Percentiles rank a stretch among this genome's conserved stretches.
Conservation (phyloP, 2,329 filamentous ascomycete species). For the Acrocalymma vagum region DNA sequence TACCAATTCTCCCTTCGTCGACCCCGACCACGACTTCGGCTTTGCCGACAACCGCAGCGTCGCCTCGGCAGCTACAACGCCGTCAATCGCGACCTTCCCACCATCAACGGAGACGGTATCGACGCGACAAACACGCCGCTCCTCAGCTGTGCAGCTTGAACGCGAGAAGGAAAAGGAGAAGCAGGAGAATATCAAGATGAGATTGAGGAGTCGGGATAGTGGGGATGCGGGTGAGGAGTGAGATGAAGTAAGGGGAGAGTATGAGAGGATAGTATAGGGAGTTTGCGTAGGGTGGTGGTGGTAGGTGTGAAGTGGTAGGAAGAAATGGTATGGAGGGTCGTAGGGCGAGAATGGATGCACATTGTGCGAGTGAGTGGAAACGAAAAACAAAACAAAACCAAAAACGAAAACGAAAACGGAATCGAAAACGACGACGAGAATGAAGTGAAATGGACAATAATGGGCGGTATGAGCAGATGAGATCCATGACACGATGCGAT, state of each 20-base stretch:
- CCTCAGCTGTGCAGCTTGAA: constrained; percentile 4
- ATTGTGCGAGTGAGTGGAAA: too few relatives aligned
- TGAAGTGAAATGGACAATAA: too few relatives aligned
- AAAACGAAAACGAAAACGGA: too few relatives aligned
- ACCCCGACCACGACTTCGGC: too few relatives aligned
- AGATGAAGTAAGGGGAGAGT: background rate
- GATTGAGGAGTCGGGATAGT: constrained; percentile 16
- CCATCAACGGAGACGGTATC: too few relatives aligned
- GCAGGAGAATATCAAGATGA: constrained; percentile 18
- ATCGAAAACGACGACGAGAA: too few relatives aligned
- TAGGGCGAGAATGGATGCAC: too few relatives aligned
- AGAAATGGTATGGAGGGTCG: background rate
- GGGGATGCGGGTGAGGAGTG: constrained; percentile 3
- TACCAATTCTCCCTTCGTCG: too few relatives aligned
- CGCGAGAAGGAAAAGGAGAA: constrained; percentile 7
- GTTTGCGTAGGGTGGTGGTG: background rate
- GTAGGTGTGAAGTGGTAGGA: background rate
- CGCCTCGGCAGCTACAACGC: background rate
- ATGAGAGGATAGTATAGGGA: constrained; percentile 1
- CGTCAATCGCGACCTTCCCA: background rate
- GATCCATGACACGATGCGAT: too few relatives aligned
- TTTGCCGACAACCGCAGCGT: too few relatives aligned
- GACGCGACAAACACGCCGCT: constrained; percentile 14
- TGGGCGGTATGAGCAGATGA: too few relatives aligned
- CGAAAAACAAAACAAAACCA: too few relatives aligned